Evolutionary conservation across 2,329 filamentous ascomycete genomes (phyloP).

Genomic region (Colletotrichum lupini): DNA sequence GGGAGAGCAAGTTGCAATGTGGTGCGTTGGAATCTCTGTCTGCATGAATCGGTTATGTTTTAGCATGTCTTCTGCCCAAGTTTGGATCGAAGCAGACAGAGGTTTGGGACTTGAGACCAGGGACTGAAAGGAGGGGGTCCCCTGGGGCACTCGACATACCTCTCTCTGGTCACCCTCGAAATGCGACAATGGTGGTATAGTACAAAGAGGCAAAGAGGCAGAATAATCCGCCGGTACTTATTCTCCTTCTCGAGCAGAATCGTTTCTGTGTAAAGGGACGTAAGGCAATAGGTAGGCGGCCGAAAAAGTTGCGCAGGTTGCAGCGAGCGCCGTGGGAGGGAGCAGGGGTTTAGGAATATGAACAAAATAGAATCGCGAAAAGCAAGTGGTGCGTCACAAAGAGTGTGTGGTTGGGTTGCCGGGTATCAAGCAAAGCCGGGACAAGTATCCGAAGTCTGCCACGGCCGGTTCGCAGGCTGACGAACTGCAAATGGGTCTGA

Average conservation of each 20-base stretch:
- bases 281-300: background rate
- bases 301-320: slow-evolving; percentile 2
- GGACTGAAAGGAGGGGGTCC: slow-evolving; percentile 20
- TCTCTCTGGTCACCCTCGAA: slow-evolving; percentile 2
- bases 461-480: slow-evolving; percentile 8
- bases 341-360: background rate
- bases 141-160: slow-evolving; percentile 23
- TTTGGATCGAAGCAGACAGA: slow-evolving; percentile 29
- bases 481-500: slow-evolving; percentile 2
- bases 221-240: background rate
- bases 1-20: slow-evolving; percentile 14
- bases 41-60: slow-evolving; percentile 37
- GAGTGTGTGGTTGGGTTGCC: slow-evolving; percentile 10
- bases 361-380: slow-evolving; percentile 8
- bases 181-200: slow-evolving; percentile 11
- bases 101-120: slow-evolving; percentile 17
- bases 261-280: slow-evolving; percentile 10
- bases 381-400: slow-evolving; percentile 20
- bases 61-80: slow-evolving; percentile 34
- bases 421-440: slow-evolving; percentile 18
- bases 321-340: slow-evolving; percentile 12
- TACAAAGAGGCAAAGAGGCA: background rate
- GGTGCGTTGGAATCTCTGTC: slow-evolving; percentile 31
- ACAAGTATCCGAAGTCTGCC: slow-evolving; percentile 7
- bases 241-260: background rate